Base-by-base conservation (phyloP, 768 basidiomycete genomes). In the Dacryopinax spathularia region DNA sequence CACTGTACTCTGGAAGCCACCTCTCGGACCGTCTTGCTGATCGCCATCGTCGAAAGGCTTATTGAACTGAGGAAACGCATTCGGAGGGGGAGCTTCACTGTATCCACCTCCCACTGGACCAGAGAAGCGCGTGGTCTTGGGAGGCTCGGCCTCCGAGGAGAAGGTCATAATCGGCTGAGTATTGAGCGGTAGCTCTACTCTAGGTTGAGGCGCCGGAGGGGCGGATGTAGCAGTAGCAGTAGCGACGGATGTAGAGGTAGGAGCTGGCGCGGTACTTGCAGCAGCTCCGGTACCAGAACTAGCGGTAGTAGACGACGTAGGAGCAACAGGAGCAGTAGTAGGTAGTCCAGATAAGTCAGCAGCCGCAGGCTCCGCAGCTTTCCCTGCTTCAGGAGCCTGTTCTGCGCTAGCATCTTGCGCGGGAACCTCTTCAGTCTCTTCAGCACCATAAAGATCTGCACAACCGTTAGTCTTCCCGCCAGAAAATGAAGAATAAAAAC, bases 111-210 rank as follows among this genome's bases (percentile, higher is more conserved):
- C 48, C 25, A 29, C 18, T 41, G 39, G 13, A 56, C 48, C 48
- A 56, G 48, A 56, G 29, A 56, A 31, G 25, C 48, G 22, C 29
- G 48, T 29, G 25, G 25, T 22, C 29, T 31, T 56, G 13, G 48
- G 48, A 27, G 25, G 48, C 48, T 56, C 48, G 29, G 48, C 15
- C 10, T 56, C 48, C 15, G 48, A 56, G 18, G 48, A 56, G 25
- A 27, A 56, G 3, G 48, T 56, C 48, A 56, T 56, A 56, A 56
- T 56, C 48, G 48, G 48, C 20, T 56, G 48, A 56, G 48, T 56
- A 56, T 56, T 56, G 48, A 56, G 48, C 48, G 48, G 48, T 56
- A 18, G 48, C 48, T 56, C 48, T 56, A 56, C 48, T 29, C 48
- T 56, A 56, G 48, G 48, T 29, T 27, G 48, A 29, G 48, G 29